Base-by-base conservation (phyloP, 805 yeast species). In the Spathaspora passalidarum region DNA sequence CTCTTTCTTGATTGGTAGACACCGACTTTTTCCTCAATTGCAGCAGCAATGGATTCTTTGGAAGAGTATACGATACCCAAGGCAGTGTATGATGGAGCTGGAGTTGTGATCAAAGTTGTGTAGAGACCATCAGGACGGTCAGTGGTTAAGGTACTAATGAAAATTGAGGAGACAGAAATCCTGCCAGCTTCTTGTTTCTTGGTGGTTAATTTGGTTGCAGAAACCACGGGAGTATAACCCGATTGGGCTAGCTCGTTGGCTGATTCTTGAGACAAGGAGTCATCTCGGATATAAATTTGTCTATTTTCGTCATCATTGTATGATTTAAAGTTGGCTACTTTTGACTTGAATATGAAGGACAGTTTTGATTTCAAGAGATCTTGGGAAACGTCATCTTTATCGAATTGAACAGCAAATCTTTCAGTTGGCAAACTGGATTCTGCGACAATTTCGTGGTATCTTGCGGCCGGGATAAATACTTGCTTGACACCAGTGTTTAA, bases 61-160 rank as follows among this genome's bases (percentile, higher is more conserved):
- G 96, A 88, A 0, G 98, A 92, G 69, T 90, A 94, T 8, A 92
- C 97, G 22, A 92, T 75, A 4, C 99, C 99, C 43, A 94, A 73
- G 1, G 77, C 75, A 21, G 73, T 59, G 44, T 60, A 56, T n/a
- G 68, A 47, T 7, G 75, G 75, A 1, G 91, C 82, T 47, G 83
- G 84, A 48, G 87, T 82, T 46, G 82, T 72, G 36, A 94, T 96
- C 44, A 94, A 71, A 1, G 99, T 88, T 10, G 97, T 79, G 68
- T 68, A 91, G 37, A 92, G 75, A 0, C 90, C 92, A 63, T 94
- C 99, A 4, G 76, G 70, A 59, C 99, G 82, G 64, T 94, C 99
- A 3, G 96, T 86, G 18, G 73, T 75, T 52, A 88, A 66, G 1
- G 80, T 65, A 10, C 80, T 66, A 17, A 78, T 56, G 45, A 88